These are phyloP conservation scores for Meyerozyma guilliermondii DNA, from an alignment of 1,139 yeast genomes.

Conservation along the genomic window DNA sequence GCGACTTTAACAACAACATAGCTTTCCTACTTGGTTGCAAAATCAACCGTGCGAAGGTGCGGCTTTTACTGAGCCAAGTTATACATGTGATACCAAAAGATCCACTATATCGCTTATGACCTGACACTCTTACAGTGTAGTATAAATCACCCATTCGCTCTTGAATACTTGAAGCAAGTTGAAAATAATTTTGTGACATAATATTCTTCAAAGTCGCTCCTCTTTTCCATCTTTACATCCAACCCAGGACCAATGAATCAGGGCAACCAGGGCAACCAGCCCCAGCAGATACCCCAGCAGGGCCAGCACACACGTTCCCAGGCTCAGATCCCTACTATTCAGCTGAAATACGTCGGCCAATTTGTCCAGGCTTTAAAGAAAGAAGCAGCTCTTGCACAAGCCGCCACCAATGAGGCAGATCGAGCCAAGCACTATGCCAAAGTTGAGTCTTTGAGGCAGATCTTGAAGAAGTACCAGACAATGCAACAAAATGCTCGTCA, in stretches of 20 bases:
- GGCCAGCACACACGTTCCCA: not conserved
- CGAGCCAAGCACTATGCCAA: constrained; percentile 66
- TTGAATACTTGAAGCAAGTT: no score
- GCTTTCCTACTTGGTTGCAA: no score
- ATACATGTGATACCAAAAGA: no score
- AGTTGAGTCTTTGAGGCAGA: constrained; percentile 62
- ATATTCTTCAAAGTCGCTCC: not conserved
- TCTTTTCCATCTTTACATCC: not conserved
- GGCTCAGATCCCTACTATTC: constrained; percentile 21
- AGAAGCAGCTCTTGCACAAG: constrained; percentile 61
- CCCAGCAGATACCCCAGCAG: not conserved
- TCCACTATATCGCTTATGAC: no score
- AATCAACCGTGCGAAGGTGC: no score
- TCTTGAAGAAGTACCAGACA: constrained; percentile 37
- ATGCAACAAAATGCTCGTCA: constrained; percentile 26
- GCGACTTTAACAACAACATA: no score
- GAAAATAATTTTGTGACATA: no score
- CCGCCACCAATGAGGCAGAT: constrained; percentile 47
- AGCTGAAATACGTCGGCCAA: constrained; percentile 57
- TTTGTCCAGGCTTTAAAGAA: constrained; percentile 54
- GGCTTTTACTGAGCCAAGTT: no score
- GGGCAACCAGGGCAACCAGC: not conserved
- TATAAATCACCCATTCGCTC: no score
- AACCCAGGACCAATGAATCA: not conserved
- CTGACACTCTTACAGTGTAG: no score